Evolutionary conservation across 148 eudicot genomes (phyloP).

Genomic region (Simmondsia chinensis): DNA sequence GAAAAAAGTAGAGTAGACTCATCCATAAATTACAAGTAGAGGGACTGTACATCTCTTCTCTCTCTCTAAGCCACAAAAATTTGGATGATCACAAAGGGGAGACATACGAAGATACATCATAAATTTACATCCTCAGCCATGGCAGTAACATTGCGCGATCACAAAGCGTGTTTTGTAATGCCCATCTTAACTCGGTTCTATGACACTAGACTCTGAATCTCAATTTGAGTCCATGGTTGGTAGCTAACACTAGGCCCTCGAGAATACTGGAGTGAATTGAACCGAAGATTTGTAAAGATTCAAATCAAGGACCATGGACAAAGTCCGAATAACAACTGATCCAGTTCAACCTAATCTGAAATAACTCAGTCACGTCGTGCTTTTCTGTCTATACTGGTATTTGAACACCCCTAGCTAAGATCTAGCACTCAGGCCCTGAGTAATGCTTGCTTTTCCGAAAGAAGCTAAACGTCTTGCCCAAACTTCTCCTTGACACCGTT

Average conservation of each 20-base stretch:
- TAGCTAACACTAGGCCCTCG: no score
- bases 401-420: no score
- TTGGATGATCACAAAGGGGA: conserved; percentile 4
- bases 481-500: conserved; percentile 45
- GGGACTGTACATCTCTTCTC: conserved; percentile 37
- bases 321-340: no score
- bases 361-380: no score
- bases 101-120: conserved; percentile 12
- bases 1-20: conserved; percentile 1
- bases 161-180: no score
- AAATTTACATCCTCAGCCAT: conserved; percentile 26
- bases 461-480: conserved; percentile 52
- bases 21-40: conserved; percentile 17
- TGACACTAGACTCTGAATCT: no score
- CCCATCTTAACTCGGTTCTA: no score
- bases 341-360: no score
- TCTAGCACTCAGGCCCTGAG: conserved; percentile 49
- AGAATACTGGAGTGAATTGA: no score
- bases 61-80: conserved; percentile 17
- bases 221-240: not conserved
- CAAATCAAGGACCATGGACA: no score
- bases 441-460: conserved; percentile 62
- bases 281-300: no score
- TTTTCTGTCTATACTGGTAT: no score
- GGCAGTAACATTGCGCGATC: not conserved